phyloP scores from a whole-genome alignment of 169 alveolate species.

The Cryptosporidium meleagridis region DNA sequence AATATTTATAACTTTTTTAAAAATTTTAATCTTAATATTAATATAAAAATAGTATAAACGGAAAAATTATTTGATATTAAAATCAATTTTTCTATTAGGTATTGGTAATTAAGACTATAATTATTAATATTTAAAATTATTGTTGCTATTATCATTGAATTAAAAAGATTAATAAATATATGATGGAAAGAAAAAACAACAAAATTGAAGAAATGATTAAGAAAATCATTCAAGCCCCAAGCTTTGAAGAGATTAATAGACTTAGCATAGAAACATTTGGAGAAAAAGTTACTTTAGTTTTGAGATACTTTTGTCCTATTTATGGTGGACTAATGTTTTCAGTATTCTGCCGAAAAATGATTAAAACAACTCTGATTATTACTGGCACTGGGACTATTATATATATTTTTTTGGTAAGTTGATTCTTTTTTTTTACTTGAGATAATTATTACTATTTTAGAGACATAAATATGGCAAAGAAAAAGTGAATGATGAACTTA shows the following conservation, averaged over 20 bases:
- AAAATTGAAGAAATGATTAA: constrained; percentile 1
- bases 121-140: background rate
- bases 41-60: background rate
- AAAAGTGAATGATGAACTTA: constrained; percentile 18
- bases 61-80: background rate
- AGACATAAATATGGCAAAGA: constrained; percentile 12
- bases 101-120: background rate
- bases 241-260: background rate
- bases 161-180: background rate
- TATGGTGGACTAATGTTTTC: constrained; percentile 29
- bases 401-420: constrained; percentile 64
- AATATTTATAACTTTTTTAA: background rate
- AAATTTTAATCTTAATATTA: background rate
- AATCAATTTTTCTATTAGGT: too few relatives aligned
- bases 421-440: background rate
- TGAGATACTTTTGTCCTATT: constrained; percentile 27
- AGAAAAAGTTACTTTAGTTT: constrained; percentile 26
- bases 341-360: constrained; percentile 7
- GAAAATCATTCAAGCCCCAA: background rate
- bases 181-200: background rate
- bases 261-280: constrained; percentile 18
- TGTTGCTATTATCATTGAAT: background rate
- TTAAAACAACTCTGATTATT: constrained; percentile 54
- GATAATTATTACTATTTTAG: background rate
- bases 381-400: constrained; percentile 32